Evolutionary conservation across 2,329 filamentous ascomycete genomes (phyloP).

Genomic region (Apiospora marii): DNA sequence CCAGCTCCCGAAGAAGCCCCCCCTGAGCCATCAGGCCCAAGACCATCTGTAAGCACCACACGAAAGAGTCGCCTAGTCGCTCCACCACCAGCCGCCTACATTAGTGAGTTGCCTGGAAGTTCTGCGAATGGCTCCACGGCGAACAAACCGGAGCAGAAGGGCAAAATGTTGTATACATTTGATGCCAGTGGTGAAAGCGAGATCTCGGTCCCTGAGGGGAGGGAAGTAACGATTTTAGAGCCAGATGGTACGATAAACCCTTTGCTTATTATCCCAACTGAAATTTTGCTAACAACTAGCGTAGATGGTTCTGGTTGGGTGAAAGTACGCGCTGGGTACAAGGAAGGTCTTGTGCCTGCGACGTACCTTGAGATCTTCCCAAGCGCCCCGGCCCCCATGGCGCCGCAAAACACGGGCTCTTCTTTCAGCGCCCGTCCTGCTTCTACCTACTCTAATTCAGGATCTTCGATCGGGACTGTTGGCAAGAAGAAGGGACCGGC

Average conservation of each 20-base stretch:
- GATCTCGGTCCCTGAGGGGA: conserved; percentile 79
- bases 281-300: conserved; percentile 40
- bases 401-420: conserved; percentile 54
- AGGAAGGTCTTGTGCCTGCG: conserved; percentile 86
- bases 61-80: conserved; percentile 81
- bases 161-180: conserved; percentile 90
- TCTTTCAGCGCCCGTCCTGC: conserved; percentile 64
- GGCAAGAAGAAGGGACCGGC: conserved; percentile 88
- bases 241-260: conserved; percentile 76
- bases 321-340: conserved; percentile 77
- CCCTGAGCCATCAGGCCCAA: conserved; percentile 53
- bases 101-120: conserved; percentile 70
- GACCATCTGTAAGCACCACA: conserved; percentile 54
- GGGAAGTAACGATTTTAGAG: conserved; percentile 80
- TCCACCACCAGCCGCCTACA: conserved; percentile 83
- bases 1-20: conserved; percentile 60
- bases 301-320: conserved; percentile 92
- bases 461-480: conserved; percentile 65
- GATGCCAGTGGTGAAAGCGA: conserved; percentile 84
- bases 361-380: conserved; percentile 79
- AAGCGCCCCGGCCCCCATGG: conserved; percentile 51
- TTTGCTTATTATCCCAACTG: conserved; percentile 21
- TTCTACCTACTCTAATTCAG: conserved; percentile 81
- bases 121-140: conserved; percentile 52
- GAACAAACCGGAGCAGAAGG: conserved; percentile 65